Conservation (phyloP, 2,329 filamentous ascomycete genomes). For the Trichoderma sp. region DNA sequence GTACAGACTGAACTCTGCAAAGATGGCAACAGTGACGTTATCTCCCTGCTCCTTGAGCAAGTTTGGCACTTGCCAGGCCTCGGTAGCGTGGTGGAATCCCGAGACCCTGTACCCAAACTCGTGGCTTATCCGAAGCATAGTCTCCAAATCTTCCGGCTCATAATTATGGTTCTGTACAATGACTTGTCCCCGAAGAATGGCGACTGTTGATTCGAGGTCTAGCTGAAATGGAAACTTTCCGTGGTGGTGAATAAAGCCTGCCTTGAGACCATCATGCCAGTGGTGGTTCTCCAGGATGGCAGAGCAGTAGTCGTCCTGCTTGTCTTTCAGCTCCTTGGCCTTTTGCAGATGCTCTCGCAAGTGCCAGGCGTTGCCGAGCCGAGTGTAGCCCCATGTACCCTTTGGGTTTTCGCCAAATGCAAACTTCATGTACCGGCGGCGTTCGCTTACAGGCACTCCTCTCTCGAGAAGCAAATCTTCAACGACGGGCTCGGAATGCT, state of each 20-base stretch:
- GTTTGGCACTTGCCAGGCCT: constrained; percentile 18
- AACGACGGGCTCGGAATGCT: constrained; percentile 37
- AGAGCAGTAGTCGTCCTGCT: constrained; percentile 20
- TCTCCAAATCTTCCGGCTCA: constrained; percentile 42
- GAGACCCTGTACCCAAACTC: constrained; percentile 42
- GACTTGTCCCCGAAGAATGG: constrained; percentile 40
- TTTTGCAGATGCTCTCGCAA: constrained; percentile 35
- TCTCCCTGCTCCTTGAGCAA: constrained; percentile 30
- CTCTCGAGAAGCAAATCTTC: constrained; percentile 43
- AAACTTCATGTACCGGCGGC: constrained; percentile 44
- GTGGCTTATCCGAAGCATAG: constrained; percentile 41
- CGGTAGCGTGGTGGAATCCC: constrained; percentile 18
- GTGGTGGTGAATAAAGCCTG: background rate
- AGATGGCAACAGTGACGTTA: constrained; percentile 43
- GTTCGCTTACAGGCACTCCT: constrained; percentile 32
- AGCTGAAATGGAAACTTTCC: constrained; percentile 33
- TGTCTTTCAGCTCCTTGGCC: constrained; percentile 17
- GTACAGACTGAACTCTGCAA: constrained; percentile 41
- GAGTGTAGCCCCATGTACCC: constrained; percentile 35
- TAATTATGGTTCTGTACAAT: constrained; percentile 46
- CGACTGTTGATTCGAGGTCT: constrained; percentile 40
- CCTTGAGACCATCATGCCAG: background rate
- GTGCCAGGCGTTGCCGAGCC: constrained; percentile 41
- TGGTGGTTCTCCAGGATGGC: background rate
- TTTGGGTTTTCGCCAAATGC: constrained; percentile 47